Evolutionary conservation across 2,329 filamentous ascomycete species (phyloP), one percentile per base, ranked within the genome.

Genomic region (Monosporascus sp.): DNA sequence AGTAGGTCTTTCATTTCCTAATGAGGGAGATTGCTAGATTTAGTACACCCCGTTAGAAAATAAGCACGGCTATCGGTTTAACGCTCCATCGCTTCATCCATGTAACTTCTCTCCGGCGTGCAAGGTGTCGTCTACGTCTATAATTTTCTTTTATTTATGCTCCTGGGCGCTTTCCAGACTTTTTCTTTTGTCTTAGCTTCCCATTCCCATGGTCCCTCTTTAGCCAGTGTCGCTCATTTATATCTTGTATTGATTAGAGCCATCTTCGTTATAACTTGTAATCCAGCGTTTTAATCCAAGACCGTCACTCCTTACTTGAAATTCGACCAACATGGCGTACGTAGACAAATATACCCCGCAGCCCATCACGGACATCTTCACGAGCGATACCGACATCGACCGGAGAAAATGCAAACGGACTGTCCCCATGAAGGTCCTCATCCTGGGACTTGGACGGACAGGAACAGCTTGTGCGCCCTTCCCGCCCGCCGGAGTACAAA

Each of bases 381-480:
- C 84, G 50, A 72, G 68, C 58, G 84, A 88, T 65, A 87, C 83
- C 42, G 81, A 83, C 64, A 86, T 89, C 68, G 83, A 90, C 69
- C 76, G 82, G 48, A 76, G 82, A 59, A 73, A 83, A 74, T 85
- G 83, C 68, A 78, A 76, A 54, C 83, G 86, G 52, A 80, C 75
- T 34, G 84, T 88, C 49, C 86, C 86, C 36, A 89, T 90, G 86
- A 82, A 82, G 66, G 82, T 90, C 47, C 80, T 90, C 36, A 80
- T 85, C 47, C 77, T 90, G 0, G 86, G 86, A 46, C 76, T 89
- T 18, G 84, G 84, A 51, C 78, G 86, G 57, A 90, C 86, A 8
- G 86, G 86, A 63, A 89, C 86, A 62, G 81, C 84, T 36, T 89
- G 83, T 82, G 75, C 65, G 78, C 74, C 39, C n/a, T 14, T 17